Evolutionary conservation across 2,329 filamentous ascomycete genomes (phyloP).

Genomic region (Lasiodiplodia theobromae): DNA sequence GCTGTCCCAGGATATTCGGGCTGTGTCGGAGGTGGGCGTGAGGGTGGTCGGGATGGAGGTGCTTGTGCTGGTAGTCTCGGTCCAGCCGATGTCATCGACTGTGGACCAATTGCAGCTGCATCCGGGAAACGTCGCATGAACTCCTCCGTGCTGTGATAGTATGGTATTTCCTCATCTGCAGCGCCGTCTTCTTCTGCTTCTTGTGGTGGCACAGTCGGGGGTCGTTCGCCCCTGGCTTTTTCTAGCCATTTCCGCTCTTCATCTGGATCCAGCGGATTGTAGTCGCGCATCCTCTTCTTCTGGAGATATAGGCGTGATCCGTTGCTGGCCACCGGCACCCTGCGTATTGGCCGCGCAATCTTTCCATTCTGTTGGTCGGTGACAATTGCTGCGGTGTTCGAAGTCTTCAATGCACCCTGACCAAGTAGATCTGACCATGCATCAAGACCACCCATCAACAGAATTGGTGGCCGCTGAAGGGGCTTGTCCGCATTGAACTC

Average conservation of each 20-base stretch:
- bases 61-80: conserved; percentile 33
- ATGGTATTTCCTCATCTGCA: conserved; percentile 44
- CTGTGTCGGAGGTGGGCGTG: conserved; percentile 43
- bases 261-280: conserved; percentile 77
- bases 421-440: conserved; percentile 90
- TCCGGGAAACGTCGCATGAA: conserved; percentile 85
- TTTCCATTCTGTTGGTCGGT: conserved; percentile 52
- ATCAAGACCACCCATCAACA: conserved; percentile 82
- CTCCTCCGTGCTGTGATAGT: conserved; percentile 76
- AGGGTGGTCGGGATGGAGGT: conserved; percentile 23
- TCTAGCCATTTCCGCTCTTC: conserved; percentile 85
- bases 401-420: conserved; percentile 65
- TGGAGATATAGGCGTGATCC: conserved; percentile 62
- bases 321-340: conserved; percentile 60
- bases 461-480: conserved; percentile 74
- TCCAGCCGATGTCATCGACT: conserved; percentile 65
- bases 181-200: conserved; percentile 40
- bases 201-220: conserved; percentile 48
- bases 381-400: conserved; percentile 61
- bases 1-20: conserved; percentile 58
- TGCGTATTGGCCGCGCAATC: conserved; percentile 57
- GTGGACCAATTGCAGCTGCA: conserved; percentile 63
- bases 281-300: conserved; percentile 64
- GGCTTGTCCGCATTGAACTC: conserved; percentile 84
- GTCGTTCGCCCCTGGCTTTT: conserved; percentile 72